phyloP scores from a whole-genome alignment of 805 yeast species.

The Kluyveromyces wickerhamii region DNA sequence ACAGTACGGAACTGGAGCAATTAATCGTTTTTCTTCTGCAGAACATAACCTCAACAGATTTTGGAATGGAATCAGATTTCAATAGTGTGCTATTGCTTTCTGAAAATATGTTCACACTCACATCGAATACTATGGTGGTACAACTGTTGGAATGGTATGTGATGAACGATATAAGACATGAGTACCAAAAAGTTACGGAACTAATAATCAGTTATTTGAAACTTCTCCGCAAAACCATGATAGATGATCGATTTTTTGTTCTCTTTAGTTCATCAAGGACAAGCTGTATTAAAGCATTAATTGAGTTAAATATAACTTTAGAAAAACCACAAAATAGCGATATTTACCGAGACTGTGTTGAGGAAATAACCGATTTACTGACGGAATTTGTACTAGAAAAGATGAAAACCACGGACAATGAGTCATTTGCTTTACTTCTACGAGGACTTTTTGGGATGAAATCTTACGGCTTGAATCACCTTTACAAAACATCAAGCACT shows the following conservation, averaged over 20 bases:
- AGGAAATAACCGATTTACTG: conserved; percentile 29
- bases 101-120: neutral
- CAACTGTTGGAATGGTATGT: conserved; percentile 32
- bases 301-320: conserved; percentile 26
- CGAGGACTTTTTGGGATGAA: too few species aligned
- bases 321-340: conserved; percentile 27
- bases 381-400: conserved; percentile 32
- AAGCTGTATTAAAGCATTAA: conserved; percentile 14
- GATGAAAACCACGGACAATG: conserved; percentile 12
- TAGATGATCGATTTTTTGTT: conserved; percentile 20
- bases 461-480: too few species aligned
- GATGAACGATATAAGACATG: conserved; percentile 27
- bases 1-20: conserved; percentile 17
- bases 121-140: conserved; percentile 15
- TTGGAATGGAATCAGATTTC: neutral
- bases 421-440: too few species aligned
- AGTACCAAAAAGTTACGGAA: conserved; percentile 17
- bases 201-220: conserved; percentile 21
- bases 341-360: conserved; percentile 25
- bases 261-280: conserved; percentile 30
- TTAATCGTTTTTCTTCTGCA: neutral
- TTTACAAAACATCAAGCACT: too few species aligned
- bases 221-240: conserved; percentile 18
- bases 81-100: neutral
- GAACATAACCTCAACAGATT: neutral